A percentile compares a stretch with the other conserved stretches of the same genome.
Conservation (phyloP, 257 asterid genomes). For the Nicotiana sylvestris region DNA sequence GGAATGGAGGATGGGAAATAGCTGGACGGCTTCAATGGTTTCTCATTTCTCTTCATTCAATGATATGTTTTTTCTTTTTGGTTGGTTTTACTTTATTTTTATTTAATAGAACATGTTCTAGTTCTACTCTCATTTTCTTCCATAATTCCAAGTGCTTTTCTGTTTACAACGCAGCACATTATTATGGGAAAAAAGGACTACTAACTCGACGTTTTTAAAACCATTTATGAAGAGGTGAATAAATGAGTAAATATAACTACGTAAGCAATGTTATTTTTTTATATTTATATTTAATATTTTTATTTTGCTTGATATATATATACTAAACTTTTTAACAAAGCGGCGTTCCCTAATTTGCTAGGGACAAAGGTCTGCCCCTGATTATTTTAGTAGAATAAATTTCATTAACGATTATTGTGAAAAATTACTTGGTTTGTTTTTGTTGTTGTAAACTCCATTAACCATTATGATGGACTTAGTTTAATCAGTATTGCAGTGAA, state of each 20-base stretch:
- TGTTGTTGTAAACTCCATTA: neutral
- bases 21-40: constrained; percentile 15
- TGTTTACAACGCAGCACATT: neutral
- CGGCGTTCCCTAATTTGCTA: too few relatives aligned
- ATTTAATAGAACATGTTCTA: neutral
- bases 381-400: neutral
- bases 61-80: neutral
- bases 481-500: neutral
- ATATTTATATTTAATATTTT: too few relatives aligned
- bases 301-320: too few relatives aligned
- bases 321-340: too few relatives aligned
- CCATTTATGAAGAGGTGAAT: too few relatives aligned
- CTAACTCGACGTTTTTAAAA: neutral
- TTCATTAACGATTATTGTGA: neutral
- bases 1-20: constrained; percentile 9
- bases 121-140: neutral
- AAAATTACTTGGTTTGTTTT: too few relatives aligned
- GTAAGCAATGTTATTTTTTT: too few relatives aligned
- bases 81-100: neutral
- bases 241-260: too few relatives aligned
- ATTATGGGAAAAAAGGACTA: neutral
- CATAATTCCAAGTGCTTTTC: neutral
- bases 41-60: constrained; percentile 2
- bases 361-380: too few relatives aligned
- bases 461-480: neutral